Base-by-base conservation (phyloP, 371 early-diverging fungal species). In the Zancudomyces culisetae region DNA sequence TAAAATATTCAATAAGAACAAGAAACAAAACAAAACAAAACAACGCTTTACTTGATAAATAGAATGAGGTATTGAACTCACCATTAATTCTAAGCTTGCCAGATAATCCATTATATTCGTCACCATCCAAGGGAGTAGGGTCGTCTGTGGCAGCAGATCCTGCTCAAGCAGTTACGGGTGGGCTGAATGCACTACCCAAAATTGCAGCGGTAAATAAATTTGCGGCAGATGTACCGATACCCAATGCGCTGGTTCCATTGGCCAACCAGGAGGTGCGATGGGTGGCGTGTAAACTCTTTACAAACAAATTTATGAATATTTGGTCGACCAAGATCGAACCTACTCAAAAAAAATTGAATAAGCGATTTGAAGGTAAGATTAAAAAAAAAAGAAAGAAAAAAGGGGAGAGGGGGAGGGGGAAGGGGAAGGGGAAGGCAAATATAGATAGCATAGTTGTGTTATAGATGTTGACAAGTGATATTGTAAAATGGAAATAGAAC, bases 11-110 rank as follows among this genome's bases (percentile, higher is more conserved):
- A n/a, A n/a, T n/a, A n/a, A n/a, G n/a, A n/a, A n/a, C n/a, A n/a
- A n/a, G n/a, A n/a, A n/a, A n/a, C n/a, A n/a, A n/a, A n/a, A n/a
- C n/a, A n/a, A n/a, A n/a, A n/a, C n/a, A n/a, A n/a, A n/a, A n/a
- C n/a, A n/a, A n/a, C n/a, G n/a, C n/a, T n/a, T n/a, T n/a, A n/a
- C n/a, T n/a, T n/a, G n/a, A n/a, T n/a, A n/a, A n/a, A 22, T 77
- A 82, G 87, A 66, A 76, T 27, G 85, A 85, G 58, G 75, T 85
- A 13, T 58, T 84, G 39, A 78, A 73, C 41, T 70, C 75, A 40
- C 71, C 79, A 8, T 70, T 77, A 3, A 57, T 84, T 4, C 70
- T 76, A 10, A 72, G 66, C 2, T 56, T 80, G 24, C 80, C 81
- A 29, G 79, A 76, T 54, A 77, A 83, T 43, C 75, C 80, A 18